A percentile compares a stretch with the other conserved stretches of the same genome.
Evolutionary conservation across 2,329 filamentous ascomycete genomes (phyloP).

Genomic region (Elsinoe fawcettii): DNA sequence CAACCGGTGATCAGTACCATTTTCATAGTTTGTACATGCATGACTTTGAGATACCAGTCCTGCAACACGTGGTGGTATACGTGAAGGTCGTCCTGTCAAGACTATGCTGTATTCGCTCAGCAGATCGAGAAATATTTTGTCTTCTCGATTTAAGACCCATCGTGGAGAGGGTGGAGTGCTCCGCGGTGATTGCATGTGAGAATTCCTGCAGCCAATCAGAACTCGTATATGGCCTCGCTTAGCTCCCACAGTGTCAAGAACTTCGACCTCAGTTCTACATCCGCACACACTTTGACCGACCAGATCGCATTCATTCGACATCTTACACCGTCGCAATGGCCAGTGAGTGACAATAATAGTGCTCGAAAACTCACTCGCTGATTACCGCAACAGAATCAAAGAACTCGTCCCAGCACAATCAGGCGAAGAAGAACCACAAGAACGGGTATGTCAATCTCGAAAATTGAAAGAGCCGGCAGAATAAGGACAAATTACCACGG

Average conservation of each 20-base stretch:
- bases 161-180: not conserved
- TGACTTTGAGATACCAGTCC: not conserved
- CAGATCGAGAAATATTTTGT: too few species aligned
- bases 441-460: conserved; percentile 69
- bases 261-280: conserved; percentile 13
- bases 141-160: too few species aligned
- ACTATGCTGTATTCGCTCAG: too few species aligned
- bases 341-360: conserved; percentile 47
- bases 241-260: conserved; percentile 15
- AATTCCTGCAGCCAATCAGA: conserved; percentile 3
- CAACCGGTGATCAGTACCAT: conserved; percentile 13
- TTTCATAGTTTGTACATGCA: conserved; percentile 16
- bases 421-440: conserved; percentile 96
- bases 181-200: not conserved
- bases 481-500: not conserved
- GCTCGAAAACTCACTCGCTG: not conserved
- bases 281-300: not conserved
- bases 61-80: not conserved
- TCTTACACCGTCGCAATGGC: conserved; percentile 53
- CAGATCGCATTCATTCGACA: conserved; percentile 9
- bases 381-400: conserved; percentile 68
- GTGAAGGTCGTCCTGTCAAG: too few species aligned
- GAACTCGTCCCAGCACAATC: conserved; percentile 99
- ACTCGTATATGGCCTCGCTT: conserved; percentile 10
- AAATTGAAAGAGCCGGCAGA: not conserved